Base-by-base conservation (phyloP, 306 rosid species). In the Malus sieversii region DNA sequence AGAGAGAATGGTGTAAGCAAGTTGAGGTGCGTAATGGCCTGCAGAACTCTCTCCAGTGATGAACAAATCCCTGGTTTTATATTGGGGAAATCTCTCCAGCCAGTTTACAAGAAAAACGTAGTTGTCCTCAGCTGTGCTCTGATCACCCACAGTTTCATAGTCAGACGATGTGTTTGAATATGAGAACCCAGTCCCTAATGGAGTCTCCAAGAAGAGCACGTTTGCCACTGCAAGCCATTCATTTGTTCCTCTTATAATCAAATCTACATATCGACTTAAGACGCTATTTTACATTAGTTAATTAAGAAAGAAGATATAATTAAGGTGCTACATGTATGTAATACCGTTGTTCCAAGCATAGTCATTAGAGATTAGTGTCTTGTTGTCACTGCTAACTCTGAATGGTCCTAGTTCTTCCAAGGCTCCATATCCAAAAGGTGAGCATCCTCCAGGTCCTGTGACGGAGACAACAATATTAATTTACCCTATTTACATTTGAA, bases 331-430 rank as follows among this genome's bases (percentile, higher is more conserved):
- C 52, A 46, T 46, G 11, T 46, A 46, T 13, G 16, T 46, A 57
- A 11, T 65, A 86, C 91, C 88, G 0, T 82, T 80, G 78, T 80
- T 88, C 96, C 92, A 90, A 42, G 91, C 78, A 51, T 78, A 64
- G 5, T 68, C 19, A 77, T 88, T 86, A 70, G 25, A 73, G 64
- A 51, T 19, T 25, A 90, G 85, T 65, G 88, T 90, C 53, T 23
- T 86, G 61, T 85, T 85, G 67, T 90, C 92, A 25, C 75, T 78
- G 35, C 77, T 77, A 55, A 88, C 91, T 70, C 88, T 83, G 40
- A 88, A 90, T 38, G 91, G 96, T 83, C 96, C 96, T 10, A 88
- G 30, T 79, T 88, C 92, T 73, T 80, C 55, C 91, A 88, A 78
- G 69, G 87, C 96, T 74, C 91, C 96, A 69, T 76, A 82, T 51